Evolutionary conservation across 1,284 basidiomycete species (phyloP).

Genomic region (Leccinum angustisporum): DNA sequence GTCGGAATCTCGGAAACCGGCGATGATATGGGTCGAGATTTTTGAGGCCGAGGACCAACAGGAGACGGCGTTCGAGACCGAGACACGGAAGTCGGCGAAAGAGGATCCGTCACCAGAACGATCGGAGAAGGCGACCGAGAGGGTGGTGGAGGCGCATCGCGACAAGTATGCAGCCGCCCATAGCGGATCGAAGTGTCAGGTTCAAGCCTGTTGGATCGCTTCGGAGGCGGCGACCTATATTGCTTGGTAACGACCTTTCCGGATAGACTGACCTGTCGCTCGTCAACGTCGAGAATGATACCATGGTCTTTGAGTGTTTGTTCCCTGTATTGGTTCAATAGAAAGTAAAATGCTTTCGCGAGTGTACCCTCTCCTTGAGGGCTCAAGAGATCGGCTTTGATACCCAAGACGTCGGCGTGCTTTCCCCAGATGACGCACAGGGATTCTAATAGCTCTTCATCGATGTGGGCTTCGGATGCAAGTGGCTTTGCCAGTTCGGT

Average conservation of each 20-base stretch:
- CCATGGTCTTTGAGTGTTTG: conserved; percentile 67
- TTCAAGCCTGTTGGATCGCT: conserved; percentile 18
- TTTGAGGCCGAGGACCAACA: conserved; percentile 44
- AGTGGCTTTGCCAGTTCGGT: no score
- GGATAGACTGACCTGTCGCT: conserved; percentile 25
- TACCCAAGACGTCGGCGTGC: conserved; percentile 36
- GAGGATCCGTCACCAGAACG: conserved; percentile 21
- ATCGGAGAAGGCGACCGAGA: conserved; percentile 37
- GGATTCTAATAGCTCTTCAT: conserved; percentile 9
- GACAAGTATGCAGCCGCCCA: conserved; percentile 15
- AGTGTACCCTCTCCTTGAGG: conserved; percentile 41
- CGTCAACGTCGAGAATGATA: conserved; percentile 44
- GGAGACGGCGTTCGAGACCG: conserved; percentile 49
- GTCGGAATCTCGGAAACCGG: conserved; percentile 28
- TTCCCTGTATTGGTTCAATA: conserved; percentile 37
- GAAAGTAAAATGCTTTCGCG: no score
- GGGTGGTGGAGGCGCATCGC: conserved; percentile 28
- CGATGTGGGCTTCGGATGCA: no score
- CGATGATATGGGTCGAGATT: conserved; percentile 37
- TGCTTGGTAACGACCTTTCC: conserved; percentile 47
- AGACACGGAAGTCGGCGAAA: conserved; percentile 26
- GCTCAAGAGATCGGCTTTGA: conserved; percentile 64
- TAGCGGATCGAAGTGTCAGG: conserved; percentile 10
- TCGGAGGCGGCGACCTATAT: conserved; percentile 43
- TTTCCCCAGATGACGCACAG: no score